A percentile compares a stretch with the other conserved stretches of the same genome.
Conservation (phyloP, 306 rosid species). For the Fragaria vesca region DNA sequence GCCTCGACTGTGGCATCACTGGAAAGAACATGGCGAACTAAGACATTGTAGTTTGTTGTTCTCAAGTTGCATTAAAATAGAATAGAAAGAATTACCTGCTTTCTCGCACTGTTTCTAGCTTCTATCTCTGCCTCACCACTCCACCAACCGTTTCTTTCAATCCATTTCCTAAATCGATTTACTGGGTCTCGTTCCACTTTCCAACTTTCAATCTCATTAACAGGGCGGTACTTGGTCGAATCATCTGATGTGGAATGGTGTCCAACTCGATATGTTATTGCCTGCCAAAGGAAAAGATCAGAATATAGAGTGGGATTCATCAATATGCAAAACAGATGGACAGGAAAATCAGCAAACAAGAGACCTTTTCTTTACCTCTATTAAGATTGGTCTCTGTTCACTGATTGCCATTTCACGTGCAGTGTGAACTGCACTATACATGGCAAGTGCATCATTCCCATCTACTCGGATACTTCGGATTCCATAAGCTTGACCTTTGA, state of each 20-base stretch:
- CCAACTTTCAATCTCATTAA: conserved; percentile 82
- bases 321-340: neutral
- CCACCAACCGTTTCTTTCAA: conserved; percentile 90
- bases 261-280: conserved; percentile 89
- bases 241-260: conserved; percentile 98
- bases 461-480: conserved; percentile 85
- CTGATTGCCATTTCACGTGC: conserved; percentile 81
- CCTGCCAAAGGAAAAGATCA: conserved; percentile 43
- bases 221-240: conserved; percentile 84
- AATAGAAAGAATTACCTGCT: conserved; percentile 46
- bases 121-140: conserved; percentile 54
- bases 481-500: conserved; percentile 80
- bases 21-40: neutral
- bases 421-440: conserved; percentile 67
- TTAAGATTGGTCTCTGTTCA: conserved; percentile 73
- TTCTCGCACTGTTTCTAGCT: conserved; percentile 54
- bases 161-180: conserved; percentile 84
- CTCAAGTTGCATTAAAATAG: conserved; percentile 5
- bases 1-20: neutral
- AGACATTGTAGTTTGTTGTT: neutral
- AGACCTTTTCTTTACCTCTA: conserved; percentile 55
- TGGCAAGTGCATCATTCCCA: conserved; percentile 88
- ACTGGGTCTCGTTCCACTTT: conserved; percentile 67
- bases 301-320: neutral
- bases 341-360: conserved; percentile 4